Evolutionary conservation across 2,329 filamentous ascomycete species (phyloP).

Genomic region (Alternaria gaisen): DNA sequence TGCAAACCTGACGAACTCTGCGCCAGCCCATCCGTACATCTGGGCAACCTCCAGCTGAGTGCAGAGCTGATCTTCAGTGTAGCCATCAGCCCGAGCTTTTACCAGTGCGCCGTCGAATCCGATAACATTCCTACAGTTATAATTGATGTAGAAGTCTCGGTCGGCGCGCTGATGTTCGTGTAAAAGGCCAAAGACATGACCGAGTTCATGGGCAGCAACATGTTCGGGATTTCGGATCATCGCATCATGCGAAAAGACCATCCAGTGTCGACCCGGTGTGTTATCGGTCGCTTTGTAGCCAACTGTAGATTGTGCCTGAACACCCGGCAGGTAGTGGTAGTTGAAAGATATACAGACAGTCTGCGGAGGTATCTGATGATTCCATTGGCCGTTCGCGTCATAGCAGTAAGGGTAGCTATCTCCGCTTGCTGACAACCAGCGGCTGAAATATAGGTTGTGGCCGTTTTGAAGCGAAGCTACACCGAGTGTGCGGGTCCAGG

Average conservation of each 20-base stretch:
- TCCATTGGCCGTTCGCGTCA: background rate
- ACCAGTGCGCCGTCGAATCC: background rate
- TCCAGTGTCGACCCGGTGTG: background rate
- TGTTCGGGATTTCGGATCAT: background rate
- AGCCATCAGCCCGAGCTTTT: background rate
- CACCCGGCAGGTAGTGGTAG: background rate
- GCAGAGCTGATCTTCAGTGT: background rate
- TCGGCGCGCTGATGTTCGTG: slow-evolving; percentile 4
- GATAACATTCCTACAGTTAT: background rate
- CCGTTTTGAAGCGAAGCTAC: background rate
- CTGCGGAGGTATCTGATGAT: background rate
- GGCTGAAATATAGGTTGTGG: background rate
- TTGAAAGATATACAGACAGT: background rate
- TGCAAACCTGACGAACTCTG: background rate
- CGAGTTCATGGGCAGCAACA: background rate
- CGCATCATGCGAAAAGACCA: background rate
- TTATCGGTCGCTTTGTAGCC: background rate
- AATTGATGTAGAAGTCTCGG: background rate
- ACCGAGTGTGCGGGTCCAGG: background rate
- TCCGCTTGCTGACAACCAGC: background rate
- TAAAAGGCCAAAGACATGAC: slow-evolving; percentile 2
- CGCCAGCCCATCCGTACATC: background rate
- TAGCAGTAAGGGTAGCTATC: background rate
- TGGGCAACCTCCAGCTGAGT: background rate
- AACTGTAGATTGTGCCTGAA: background rate